Evolutionary conservation across 768 basidiomycete genomes (phyloP).

Genomic region (Suillus hirtellus): DNA sequence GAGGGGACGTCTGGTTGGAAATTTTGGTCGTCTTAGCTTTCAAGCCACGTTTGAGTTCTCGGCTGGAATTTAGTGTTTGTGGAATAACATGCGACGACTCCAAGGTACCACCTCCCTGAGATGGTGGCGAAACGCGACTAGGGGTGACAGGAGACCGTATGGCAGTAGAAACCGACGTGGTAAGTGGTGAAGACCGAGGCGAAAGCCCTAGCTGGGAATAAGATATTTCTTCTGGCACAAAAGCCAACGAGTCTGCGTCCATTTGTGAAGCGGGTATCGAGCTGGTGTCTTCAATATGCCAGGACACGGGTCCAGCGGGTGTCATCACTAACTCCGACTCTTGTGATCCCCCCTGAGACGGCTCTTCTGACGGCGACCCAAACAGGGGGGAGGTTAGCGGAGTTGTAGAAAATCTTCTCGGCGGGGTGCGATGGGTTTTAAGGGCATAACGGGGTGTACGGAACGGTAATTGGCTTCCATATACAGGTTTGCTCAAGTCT

Average conservation of each 20-base stretch:
- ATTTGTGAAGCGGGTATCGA: slow-evolving; percentile 39
- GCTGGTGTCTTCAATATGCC: slow-evolving; percentile 34
- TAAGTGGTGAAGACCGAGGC: slow-evolving; percentile 16
- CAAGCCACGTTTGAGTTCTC: neutral
- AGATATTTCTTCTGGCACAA: slow-evolving; percentile 24
- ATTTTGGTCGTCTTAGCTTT: neutral
- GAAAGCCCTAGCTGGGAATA: slow-evolving; percentile 41
- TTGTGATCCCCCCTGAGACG: slow-evolving; percentile 38
- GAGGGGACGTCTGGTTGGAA: slow-evolving; percentile 8
- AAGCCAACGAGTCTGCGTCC: slow-evolving; percentile 20
- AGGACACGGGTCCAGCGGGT: slow-evolving; percentile 39
- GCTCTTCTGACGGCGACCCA: slow-evolving; percentile 21
- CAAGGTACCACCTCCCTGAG: slow-evolving; percentile 10
- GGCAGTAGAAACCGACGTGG: slow-evolving; percentile 15
- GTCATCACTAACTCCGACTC: slow-evolving; percentile 49
- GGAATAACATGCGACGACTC: slow-evolving; percentile 11
- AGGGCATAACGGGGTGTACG: slow-evolving; percentile 11
- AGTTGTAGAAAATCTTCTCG: slow-evolving; percentile 18
- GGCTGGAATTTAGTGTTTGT: neutral
- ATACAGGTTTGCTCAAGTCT: slow-evolving; percentile 10
- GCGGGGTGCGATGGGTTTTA: slow-evolving; percentile 3
- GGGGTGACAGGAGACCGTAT: slow-evolving; percentile 11
- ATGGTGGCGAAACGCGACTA: slow-evolving; percentile 13
- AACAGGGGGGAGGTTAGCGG: slow-evolving; percentile 30
- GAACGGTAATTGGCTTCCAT: slow-evolving; percentile 6